Evolutionary conservation across 805 yeast species (phyloP).

Genomic region (Tetrapisispora nanseiensis): DNA sequence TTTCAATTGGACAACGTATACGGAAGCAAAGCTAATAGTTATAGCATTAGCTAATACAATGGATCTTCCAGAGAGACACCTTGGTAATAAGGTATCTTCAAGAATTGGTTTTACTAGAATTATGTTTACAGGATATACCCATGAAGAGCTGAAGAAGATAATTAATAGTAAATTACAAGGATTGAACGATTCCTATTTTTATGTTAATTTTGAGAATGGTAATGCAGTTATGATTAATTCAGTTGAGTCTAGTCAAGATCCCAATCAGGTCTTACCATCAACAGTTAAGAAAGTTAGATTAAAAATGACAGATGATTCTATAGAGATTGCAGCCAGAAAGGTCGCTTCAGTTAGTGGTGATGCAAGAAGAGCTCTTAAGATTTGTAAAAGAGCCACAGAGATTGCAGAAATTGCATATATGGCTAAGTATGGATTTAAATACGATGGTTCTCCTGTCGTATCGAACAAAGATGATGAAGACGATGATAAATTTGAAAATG

Average conservation of each 20-base stretch:
- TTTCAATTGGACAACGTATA: conserved; percentile 93
- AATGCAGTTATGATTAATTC: conserved; percentile 26
- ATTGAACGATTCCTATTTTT: conserved; percentile 31
- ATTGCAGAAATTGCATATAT: conserved; percentile 61
- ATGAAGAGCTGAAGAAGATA: conserved; percentile 64
- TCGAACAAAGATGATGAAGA: conserved; percentile 9
- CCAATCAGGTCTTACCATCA: conserved; percentile 6
- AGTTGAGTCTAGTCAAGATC: conserved; percentile 8
- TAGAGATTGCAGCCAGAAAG: conserved; percentile 85
- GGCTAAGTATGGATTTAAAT: conserved; percentile 27
- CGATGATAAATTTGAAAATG: conserved; percentile 13
- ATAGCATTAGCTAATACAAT: conserved; percentile 94
- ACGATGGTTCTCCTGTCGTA: conserved; percentile 14
- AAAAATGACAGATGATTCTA: conserved; percentile 54
- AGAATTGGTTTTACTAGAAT: conserved; percentile 82
- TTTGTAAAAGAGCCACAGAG: conserved; percentile 83
- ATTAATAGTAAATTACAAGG: conserved; percentile 59
- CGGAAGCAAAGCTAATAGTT: conserved; percentile 69
- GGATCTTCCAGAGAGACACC: conserved; percentile 87
- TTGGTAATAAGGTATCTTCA: conserved; percentile 83
- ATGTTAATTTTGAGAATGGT: conserved; percentile 30
- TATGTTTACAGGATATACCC: conserved; percentile 82
- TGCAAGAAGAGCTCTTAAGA: conserved; percentile 84
- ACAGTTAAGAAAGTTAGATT: conserved; percentile 26
- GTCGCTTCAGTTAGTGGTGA: conserved; percentile 97